A percentile compares a stretch with the other conserved stretches of the same genome.
Evolutionary conservation across 2,329 filamentous ascomycete genomes (phyloP).

Genomic region (Xylariaceae sp.): DNA sequence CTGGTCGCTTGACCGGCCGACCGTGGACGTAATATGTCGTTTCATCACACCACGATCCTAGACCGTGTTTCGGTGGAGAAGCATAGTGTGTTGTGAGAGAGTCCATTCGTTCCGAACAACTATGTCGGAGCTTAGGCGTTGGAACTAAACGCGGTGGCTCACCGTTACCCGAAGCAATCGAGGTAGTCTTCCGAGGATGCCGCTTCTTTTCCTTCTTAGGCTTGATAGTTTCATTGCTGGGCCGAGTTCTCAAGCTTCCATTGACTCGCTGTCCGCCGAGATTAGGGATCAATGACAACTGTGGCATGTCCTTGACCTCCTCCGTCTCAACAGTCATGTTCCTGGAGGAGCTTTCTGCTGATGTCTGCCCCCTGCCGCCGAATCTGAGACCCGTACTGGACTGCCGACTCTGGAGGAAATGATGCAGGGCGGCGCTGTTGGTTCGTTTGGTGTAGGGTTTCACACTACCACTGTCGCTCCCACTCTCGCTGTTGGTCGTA

Average conservation of each 20-base stretch:
- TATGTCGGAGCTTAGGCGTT: conserved; percentile 37
- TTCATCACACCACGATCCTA: conserved; percentile 33
- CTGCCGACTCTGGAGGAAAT: conserved; percentile 56
- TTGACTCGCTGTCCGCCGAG: conserved; percentile 59
- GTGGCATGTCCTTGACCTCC: conserved; percentile 85
- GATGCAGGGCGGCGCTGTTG: conserved; percentile 40
- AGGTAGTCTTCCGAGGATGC: conserved; percentile 65
- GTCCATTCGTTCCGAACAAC: conserved; percentile 37
- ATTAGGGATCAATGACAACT: conserved; percentile 65
- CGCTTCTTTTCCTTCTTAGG: conserved; percentile 92
- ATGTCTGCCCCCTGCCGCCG: conserved; percentile 59
- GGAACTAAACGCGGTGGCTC: conserved; percentile 40
- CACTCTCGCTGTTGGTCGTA: conserved; percentile 49
- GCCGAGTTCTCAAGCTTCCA: conserved; percentile 76
- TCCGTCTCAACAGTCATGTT: conserved; percentile 99
- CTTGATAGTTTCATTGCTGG: conserved; percentile 91
- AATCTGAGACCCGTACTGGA: conserved; percentile 64
- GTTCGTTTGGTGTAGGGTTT: conserved; percentile 40
- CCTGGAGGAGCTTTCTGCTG: conserved; percentile 66
- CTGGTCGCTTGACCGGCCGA: conserved; percentile 19
- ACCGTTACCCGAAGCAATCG: conserved; percentile 68
- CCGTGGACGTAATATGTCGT: conserved; percentile 21
- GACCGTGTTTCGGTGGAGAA: conserved; percentile 35
- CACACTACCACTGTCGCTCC: conserved; percentile 60
- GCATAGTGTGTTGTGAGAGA: conserved; percentile 17